Percentiles rank a stretch among this genome's conserved stretches.
Conservation (phyloP, 805 yeast species). For the Starmerella kuoi region DNA sequence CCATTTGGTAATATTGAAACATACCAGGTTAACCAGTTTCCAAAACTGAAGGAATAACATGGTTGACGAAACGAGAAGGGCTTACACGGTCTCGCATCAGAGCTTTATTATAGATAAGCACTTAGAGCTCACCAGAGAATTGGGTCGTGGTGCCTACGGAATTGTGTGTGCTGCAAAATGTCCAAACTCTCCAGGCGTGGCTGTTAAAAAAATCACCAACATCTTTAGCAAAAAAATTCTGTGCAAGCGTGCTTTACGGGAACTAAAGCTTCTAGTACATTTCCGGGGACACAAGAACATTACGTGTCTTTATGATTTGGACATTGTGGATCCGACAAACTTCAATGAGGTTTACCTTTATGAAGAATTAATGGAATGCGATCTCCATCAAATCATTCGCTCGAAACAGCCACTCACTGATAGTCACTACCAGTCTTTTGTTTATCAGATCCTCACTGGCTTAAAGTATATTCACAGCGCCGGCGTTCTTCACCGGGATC, state of each 20-base stretch:
- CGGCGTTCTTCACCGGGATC: conserved; percentile 85
- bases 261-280: conserved; percentile 77
- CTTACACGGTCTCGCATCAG: conserved; percentile 67
- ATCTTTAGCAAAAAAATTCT: conserved; percentile 82
- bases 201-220: conserved; percentile 91
- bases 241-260: conserved; percentile 85
- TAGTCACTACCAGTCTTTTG: conserved; percentile 87
- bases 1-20: no score
- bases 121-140: conserved; percentile 78
- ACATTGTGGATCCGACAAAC: conserved; percentile 64
- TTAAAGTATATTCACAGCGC: conserved; percentile 84
- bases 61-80: conserved; percentile 24
- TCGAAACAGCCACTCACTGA: conserved; percentile 80
- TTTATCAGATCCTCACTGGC: conserved; percentile 83
- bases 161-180: conserved; percentile 76
- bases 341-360: conserved; percentile 88
- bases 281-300: conserved; percentile 94
- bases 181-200: conserved; percentile 71
- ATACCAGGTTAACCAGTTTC: no score
- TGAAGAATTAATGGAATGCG: conserved; percentile 98
- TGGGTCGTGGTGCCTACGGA: conserved; percentile 98
- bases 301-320: conserved; percentile 88
- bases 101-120: conserved; percentile 85
- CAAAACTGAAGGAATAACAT: no score
- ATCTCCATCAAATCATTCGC: conserved; percentile 92